Base-by-base conservation (phyloP, 2,329 filamentous ascomycete species). In the Trichoderma guizhouense region DNA sequence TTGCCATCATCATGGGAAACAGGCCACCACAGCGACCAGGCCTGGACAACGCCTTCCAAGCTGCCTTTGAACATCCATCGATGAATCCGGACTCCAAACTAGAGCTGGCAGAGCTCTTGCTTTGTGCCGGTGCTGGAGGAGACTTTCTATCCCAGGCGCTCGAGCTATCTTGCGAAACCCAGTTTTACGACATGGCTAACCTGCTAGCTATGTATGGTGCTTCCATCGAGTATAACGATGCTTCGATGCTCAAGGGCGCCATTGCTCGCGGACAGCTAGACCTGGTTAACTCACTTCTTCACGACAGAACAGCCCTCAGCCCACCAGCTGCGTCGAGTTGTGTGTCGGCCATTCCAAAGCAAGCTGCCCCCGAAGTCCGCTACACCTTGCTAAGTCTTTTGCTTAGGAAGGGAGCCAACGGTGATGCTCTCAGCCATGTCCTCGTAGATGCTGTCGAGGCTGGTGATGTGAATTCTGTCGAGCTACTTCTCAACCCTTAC, bases 111-210 rank as follows among this genome's bases (percentile, higher is more conserved):
- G 88, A 91, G 76, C 79, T 89, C 3, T 76, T 91, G 1, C 81
- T 91, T 2, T 89, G 88, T 68, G 88, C 86, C 1, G 88, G 89
- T 0, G 88, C 88, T 1, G 80, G 82, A 14, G 89, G 89, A 2
- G 84, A 87, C 15, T 79, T 82, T 1, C 79, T 88, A 1, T 83
- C 86, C 0, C 79, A 81, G 34, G 86, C 85, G 0, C 79, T 90
- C 1, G 79, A 86, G 7, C 80, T 84, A 36, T 85, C 87, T 0
- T 85, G 84, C 66, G 80, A 83, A 7, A 82, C 82, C 2, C 84
- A 86, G 57, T 88, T 86, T 72, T 82, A 86, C 71, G 86, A 88
- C 53, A 86, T 90, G 84, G 84, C 87, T 3, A 80, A 79, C 47
- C 79, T 90, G n/a, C 79, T 90, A 7, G 81, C 88, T 26, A 78